Evolutionary conservation across 305 asterid genomes (phyloP), one percentile per base, ranked within the genome.

Genomic region (Vinca major): DNA sequence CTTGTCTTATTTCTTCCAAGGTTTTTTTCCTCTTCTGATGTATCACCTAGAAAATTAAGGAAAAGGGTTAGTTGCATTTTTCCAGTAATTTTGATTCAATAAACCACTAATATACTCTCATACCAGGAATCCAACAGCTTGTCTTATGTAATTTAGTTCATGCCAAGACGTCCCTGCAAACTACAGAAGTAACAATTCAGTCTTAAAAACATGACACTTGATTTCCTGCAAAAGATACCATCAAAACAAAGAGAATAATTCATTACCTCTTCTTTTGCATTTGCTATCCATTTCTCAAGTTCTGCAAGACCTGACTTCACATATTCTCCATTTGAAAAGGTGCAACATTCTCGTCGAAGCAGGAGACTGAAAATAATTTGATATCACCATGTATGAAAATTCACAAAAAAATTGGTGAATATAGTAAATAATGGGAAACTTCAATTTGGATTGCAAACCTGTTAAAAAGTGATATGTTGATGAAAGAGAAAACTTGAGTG

Each of bases 91-190:
- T 61, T 41, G 56, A 44, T 16, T 71, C 51, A 65, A 63, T 13
- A 71, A 67, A 45, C 64, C 71, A 66, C 70, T 66, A 8, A 45
- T 6, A 11, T 39, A 71, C 11, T 52, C 43, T 37, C 71, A 73
- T 83, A 92, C 98, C 98, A 92, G 85, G 80, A 92, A 90, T 64
- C 97, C 98, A 83, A 93, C 96, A 62, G 98, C 98, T 80, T 93
- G 98, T 79, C 97, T 81, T 71, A 93, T 93, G 86, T 86, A 90
- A 75, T 89, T 89, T 69, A 93, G 87, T 80, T 93, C 98, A 77
- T 90, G 97, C 98, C 97, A 90, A 64, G 96, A 88, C 55, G 96
- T 90, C 74, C 97, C 98, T 70, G 96, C 91, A 90, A 80, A 90
- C 98, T 93, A 84, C 80, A 81, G 57, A 57, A 73, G 53, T 48